Evolutionary conservation across 2,329 filamentous ascomycete species (phyloP).

Genomic region (Sordariomycetes sp.): DNA sequence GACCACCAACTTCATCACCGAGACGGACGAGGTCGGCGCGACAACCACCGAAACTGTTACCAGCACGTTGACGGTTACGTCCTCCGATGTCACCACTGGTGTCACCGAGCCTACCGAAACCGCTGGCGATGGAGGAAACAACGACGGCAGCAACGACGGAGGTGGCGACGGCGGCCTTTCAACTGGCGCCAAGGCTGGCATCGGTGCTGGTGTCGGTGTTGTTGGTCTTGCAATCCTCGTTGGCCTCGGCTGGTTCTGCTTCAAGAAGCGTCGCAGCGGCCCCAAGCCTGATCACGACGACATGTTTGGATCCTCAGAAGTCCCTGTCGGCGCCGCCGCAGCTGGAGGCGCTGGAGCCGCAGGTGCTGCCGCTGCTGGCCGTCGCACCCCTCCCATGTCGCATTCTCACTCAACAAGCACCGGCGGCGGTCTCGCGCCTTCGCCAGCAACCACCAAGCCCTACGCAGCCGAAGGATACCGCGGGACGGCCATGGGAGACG

Average conservation of each 20-base stretch:
- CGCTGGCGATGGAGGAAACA: constrained; percentile 10
- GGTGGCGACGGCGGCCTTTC: constrained; percentile 20
- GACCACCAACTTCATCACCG: constrained; percentile 19
- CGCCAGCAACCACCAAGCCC: constrained; percentile 14
- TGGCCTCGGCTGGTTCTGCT: constrained; percentile 17
- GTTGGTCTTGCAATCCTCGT: constrained; percentile 23
- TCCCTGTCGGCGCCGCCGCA: constrained; percentile 20
- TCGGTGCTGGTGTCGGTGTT: constrained; percentile 28
- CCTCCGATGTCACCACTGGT: constrained; percentile 21
- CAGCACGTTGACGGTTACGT: constrained; percentile 24
- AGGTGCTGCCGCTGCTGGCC: constrained; percentile 7
- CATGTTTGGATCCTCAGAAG: constrained; percentile 30
- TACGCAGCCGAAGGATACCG: constrained; percentile 24
- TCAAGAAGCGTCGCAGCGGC: constrained; percentile 19
- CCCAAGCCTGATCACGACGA: constrained; percentile 26
- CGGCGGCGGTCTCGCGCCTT: constrained; percentile 14
- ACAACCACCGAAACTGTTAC: constrained; percentile 26
- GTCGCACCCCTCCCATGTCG: constrained; percentile 18
- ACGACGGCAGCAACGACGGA: constrained; percentile 6
- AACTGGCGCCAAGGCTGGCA: constrained; percentile 33
- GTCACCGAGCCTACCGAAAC: constrained; percentile 15
- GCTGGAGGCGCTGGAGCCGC: constrained; percentile 4
- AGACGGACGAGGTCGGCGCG: constrained; percentile 23
- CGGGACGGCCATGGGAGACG: constrained; percentile 27
- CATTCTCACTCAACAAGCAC: constrained; percentile 11